A percentile compares a stretch with the other conserved stretches of the same genome.
Evolutionary conservation across 768 basidiomycete species (phyloP).

Genomic region (Chalciporus piperatus): DNA sequence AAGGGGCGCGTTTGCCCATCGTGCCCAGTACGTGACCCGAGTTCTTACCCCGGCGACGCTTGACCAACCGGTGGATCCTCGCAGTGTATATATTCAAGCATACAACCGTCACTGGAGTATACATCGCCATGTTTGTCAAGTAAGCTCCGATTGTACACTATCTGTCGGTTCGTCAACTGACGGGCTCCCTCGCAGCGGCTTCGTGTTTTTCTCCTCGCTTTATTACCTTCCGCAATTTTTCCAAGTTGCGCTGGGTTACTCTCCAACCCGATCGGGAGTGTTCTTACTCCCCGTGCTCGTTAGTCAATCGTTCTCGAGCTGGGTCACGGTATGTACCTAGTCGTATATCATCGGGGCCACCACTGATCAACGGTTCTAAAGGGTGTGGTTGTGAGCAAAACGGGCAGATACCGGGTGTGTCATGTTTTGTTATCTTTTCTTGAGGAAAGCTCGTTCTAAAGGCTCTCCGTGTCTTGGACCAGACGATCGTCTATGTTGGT

Average conservation of each 20-base stretch:
- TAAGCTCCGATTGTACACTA: slow-evolving; percentile 22
- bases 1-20: slow-evolving; percentile 64
- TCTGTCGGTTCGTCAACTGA: slow-evolving; percentile 1
- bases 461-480: background rate
- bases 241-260: slow-evolving; percentile 66
- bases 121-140: slow-evolving; percentile 70
- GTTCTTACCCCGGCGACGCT: background rate
- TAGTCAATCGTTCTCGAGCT: slow-evolving; percentile 58
- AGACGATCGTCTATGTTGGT: slow-evolving; percentile 60
- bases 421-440: background rate
- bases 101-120: slow-evolving; percentile 63
- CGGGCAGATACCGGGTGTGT: slow-evolving; percentile 59
- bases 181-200: slow-evolving; percentile 38
- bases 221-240: slow-evolving; percentile 77
- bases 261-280: slow-evolving; percentile 60
- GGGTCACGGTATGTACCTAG: slow-evolving; percentile 42
- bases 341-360: background rate
- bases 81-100: slow-evolving; percentile 75
- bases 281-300: slow-evolving; percentile 70
- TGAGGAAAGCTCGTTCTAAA: background rate
- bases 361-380: slow-evolving; percentile 21
- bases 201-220: slow-evolving; percentile 60
- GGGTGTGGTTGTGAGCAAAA: slow-evolving; percentile 61
- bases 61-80: background rate
- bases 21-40: slow-evolving; percentile 53